Base-by-base conservation (phyloP, 306 rosid genomes). In the Carpinus viminea region DNA sequence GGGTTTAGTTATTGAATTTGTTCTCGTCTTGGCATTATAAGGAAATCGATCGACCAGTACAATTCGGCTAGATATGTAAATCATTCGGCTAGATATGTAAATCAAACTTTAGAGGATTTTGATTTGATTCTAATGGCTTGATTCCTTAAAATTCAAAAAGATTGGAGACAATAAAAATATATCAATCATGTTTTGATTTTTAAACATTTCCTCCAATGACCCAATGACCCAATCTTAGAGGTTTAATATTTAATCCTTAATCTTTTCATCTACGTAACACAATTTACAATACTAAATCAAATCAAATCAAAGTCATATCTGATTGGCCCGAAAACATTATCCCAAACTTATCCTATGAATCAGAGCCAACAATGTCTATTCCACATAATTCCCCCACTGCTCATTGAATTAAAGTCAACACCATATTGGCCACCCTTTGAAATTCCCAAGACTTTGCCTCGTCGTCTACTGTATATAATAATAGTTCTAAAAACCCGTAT, bases 231-330 rank as follows among this genome's bases (percentile, higher is more conserved):
- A 31, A 31, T 31, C 34, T 66, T 8, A 17, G 50, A 66, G 72
- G 48, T 41, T 38, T 36, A 9, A 38, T 38, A 4, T 38, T 38
- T 38, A 38, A 38, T 38, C 43, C 6, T 3, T 38, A 48, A 20
- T 26, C 38, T 21, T 11, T 10, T 24, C 20, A 6, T 69, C 36
- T 13, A 12, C 17, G 8, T 43, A 59, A 73, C 28, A 80, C 41
- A 11, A 77, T 3, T 24, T 38, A 80, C 41, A 11, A 77, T 2
- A 31, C 41, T 57, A 68, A 43, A 72, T 74, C 82, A 88, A 76
- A 82, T 86, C 84, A 73, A 62, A 82, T 86, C 84, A 73, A 62
- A 54, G 85, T 80, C 86, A 20, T 41, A 46, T 76, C 84, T 70
- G 80, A 52, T 81, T 75, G 51, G 46, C 82, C 74, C 16, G 68